Percentiles rank a stretch among this genome's conserved stretches.
These are phyloP conservation scores for Kwoniella newhampshirensis DNA, from an alignment of 768 basidiomycete genomes.

Conservation along the genomic window DNA sequence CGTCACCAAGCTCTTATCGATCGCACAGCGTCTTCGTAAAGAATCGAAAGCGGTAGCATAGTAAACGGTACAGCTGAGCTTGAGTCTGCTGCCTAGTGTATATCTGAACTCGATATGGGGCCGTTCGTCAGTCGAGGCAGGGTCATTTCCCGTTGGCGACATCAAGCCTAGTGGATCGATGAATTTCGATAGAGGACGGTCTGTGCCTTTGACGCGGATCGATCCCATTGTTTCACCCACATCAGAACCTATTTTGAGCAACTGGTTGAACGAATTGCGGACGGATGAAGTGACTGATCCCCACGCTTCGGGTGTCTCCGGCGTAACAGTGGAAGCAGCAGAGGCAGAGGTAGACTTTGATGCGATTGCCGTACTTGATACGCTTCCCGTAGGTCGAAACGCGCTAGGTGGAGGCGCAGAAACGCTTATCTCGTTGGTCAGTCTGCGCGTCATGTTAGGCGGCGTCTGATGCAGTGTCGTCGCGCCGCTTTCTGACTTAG, in stretches of 20 bases:
- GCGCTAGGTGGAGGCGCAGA: slow-evolving; percentile 23
- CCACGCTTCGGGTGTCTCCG: slow-evolving; percentile 32
- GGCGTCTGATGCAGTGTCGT: slow-evolving; percentile 6
- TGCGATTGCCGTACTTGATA: slow-evolving; percentile 13
- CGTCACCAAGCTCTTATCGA: slow-evolving; percentile 63
- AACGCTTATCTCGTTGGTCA: slow-evolving; percentile 1
- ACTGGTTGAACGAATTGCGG: slow-evolving; percentile 42
- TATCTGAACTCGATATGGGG: slow-evolving; percentile 83
- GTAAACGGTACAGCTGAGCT: slow-evolving; percentile 78
- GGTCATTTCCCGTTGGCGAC: slow-evolving; percentile 27
- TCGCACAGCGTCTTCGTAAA: slow-evolving; percentile 66
- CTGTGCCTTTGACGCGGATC: slow-evolving; percentile 25
- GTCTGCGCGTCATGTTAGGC: not conserved
- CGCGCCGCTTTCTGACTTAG: slow-evolving; percentile 8
- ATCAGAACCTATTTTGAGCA: slow-evolving; percentile 34
- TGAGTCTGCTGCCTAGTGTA: slow-evolving; percentile 70
- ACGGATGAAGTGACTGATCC: slow-evolving; percentile 38
- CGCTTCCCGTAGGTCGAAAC: slow-evolving; percentile 19
- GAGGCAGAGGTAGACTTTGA: slow-evolving; percentile 10
- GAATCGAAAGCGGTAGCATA: slow-evolving; percentile 77
- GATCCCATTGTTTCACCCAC: slow-evolving; percentile 35
- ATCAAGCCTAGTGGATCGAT: slow-evolving; percentile 30
- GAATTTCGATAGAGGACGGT: slow-evolving; percentile 28
- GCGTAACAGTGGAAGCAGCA: not conserved
- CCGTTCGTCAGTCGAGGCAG: slow-evolving; percentile 61